phyloP scores from a whole-genome alignment of 164 flowering plant genomes.

The Cinnamomum chago region DNA sequence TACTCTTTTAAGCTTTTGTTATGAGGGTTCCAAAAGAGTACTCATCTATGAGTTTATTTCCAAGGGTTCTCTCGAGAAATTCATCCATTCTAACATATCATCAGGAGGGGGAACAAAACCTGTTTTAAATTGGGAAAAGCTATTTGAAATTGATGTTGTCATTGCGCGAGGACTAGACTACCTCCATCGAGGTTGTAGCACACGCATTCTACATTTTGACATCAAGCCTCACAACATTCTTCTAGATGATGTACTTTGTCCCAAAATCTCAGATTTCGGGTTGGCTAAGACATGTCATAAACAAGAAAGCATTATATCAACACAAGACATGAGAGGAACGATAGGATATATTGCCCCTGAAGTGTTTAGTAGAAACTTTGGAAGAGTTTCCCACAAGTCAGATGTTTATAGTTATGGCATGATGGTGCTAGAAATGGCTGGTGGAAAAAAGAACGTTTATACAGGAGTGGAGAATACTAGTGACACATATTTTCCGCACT shows the following conservation, averaged over 20 bases:
- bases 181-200: constrained; percentile 9
- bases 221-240: constrained; percentile 16
- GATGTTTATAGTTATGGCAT: no score
- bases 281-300: constrained; percentile 6
- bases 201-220: constrained; percentile 15
- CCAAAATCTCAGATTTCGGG: constrained; percentile 16
- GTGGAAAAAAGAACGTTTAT: background rate
- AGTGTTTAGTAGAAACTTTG: no score
- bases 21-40: constrained; percentile 31
- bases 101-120: background rate
- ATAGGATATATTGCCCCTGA: background rate
- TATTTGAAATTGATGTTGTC: constrained; percentile 1
- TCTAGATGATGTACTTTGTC: constrained; percentile 4
- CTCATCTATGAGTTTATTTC: constrained; percentile 40
- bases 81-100: constrained; percentile 19
- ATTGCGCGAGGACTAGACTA: constrained; percentile 8
- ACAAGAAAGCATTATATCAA: background rate
- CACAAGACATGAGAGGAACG: constrained; percentile 3
- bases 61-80: constrained; percentile 44
- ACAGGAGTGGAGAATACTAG: background rate
- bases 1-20: constrained; percentile 29
- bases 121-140: constrained; percentile 1
- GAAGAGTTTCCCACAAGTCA: no score
- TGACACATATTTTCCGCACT: constrained; percentile 3
- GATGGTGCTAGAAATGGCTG: background rate